These are phyloP conservation scores for Domatiomyces catenatus DNA, from an alignment of 2,329 filamentous ascomycete genomes.

Conservation along the genomic window DNA sequence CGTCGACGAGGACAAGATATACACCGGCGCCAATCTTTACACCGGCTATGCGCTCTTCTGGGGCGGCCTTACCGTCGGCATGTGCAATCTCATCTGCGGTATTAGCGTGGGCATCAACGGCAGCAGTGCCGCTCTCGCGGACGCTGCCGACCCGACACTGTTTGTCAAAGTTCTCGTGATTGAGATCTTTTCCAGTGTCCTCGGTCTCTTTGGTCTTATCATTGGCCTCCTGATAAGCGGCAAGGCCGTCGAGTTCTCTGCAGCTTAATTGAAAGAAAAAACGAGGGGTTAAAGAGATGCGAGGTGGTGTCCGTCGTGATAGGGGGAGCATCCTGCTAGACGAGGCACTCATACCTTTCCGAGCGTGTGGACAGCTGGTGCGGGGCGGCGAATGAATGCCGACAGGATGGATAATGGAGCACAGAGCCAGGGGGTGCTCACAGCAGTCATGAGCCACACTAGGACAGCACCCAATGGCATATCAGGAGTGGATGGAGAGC, in stretches of 20 bases:
- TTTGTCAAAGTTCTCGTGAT: conserved; percentile 99
- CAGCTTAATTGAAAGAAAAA: conserved; percentile 33
- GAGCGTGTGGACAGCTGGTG: not conserved
- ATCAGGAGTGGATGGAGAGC: not conserved
- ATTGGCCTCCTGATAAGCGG: conserved; percentile 76
- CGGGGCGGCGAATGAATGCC: not conserved
- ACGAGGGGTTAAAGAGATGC: not conserved
- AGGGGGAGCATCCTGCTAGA: not conserved
- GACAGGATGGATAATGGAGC: too few relatives aligned
- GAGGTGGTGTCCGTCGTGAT: not conserved
- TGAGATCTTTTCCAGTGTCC: conserved; percentile 96
- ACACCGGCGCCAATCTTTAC: conserved; percentile 70
- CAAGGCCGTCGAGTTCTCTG: conserved; percentile 50
- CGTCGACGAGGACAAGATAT: conserved; percentile 48
- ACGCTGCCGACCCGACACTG: conserved; percentile 83
- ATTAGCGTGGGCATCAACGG: conserved; percentile 96
- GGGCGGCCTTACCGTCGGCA: conserved; percentile 82
- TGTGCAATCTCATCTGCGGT: conserved; percentile 93
- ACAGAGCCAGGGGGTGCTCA: not conserved
- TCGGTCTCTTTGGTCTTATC: conserved; percentile 92
- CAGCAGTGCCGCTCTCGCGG: conserved; percentile 85
- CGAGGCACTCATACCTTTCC: not conserved
- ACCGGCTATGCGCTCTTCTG: conserved; percentile 94
- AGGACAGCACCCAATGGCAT: not conserved
- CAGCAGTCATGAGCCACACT: not conserved